These are phyloP conservation scores for Infundibulicybe gibba DNA, from an alignment of 768 basidiomycete species.

Conservation along the genomic window DNA sequence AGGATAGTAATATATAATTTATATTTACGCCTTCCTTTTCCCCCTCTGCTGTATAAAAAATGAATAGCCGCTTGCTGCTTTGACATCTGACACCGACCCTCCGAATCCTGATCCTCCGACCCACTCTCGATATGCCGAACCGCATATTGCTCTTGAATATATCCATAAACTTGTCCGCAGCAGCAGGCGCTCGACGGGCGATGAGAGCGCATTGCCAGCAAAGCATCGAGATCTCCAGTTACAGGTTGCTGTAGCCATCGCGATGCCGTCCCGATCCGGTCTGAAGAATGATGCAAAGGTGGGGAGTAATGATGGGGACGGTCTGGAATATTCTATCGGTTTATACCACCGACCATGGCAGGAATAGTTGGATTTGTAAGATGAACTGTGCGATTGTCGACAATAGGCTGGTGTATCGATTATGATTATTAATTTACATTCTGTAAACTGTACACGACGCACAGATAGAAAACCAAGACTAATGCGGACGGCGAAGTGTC, in stretches of 20 bases:
- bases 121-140: too few species aligned
- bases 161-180: too few species aligned
- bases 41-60: too few species aligned
- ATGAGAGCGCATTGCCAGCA: too few species aligned
- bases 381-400: neutral
- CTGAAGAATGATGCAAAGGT: slow-evolving; percentile 7
- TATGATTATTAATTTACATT: neutral
- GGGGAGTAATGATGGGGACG: slow-evolving; percentile 7
- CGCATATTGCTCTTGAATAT: too few species aligned
- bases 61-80: too few species aligned
- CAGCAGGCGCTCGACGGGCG: too few species aligned
- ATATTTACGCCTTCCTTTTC: too few species aligned
- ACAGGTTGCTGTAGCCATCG: slow-evolving; percentile 16
- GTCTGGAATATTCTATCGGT: slow-evolving; percentile 26
- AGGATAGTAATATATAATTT: too few species aligned
- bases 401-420: neutral
- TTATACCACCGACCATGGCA: slow-evolving; percentile 25
- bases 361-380: slow-evolving; percentile 4
- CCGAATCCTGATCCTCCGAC: too few species aligned
- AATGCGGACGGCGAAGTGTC: slow-evolving; percentile 34
- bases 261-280: slow-evolving; percentile 31
- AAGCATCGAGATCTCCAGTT: too few species aligned
- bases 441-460: neutral
- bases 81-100: too few species aligned
- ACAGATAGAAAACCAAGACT: neutral